Percentiles rank a stretch among this genome's conserved stretches.
Conservation (phyloP, 108 stramenopile species). For the Skeletonema costatum region DNA sequence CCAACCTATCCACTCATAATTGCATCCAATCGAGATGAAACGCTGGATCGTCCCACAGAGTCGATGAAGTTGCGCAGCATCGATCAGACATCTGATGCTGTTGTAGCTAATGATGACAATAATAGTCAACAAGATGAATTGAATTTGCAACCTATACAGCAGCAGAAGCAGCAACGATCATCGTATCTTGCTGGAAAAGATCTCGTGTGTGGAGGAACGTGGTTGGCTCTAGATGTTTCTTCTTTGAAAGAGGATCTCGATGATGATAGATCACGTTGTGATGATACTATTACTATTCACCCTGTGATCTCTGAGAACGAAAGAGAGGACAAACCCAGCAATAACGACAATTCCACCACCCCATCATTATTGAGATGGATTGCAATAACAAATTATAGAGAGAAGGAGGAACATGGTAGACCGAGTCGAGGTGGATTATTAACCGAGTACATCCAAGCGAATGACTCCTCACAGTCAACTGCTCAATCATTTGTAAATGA, state of each 20-base stretch:
- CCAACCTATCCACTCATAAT: slow-evolving; percentile 19
- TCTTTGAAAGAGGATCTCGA: background rate
- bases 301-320: too few relatives aligned
- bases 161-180: background rate
- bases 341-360: background rate
- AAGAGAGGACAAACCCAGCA: background rate
- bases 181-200: slow-evolving; percentile 15
- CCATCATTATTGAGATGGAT: slow-evolving; percentile 12
- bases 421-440: slow-evolving; percentile 20
- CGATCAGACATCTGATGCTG: background rate
- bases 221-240: slow-evolving; percentile 17
- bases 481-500: slow-evolving; percentile 7
- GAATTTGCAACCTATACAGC: background rate
- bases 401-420: background rate
- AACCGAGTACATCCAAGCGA: slow-evolving; percentile 9
- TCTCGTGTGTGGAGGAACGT: slow-evolving; percentile 20
- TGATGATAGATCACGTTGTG: background rate
- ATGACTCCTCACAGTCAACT: background rate
- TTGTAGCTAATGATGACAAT: too few relatives aligned
- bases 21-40: slow-evolving; percentile 29
- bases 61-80: slow-evolving; percentile 7
- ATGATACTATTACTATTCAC: background rate
- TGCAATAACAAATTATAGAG: slow-evolving; percentile 20
- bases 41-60: slow-evolving; percentile 21
- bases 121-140: too few relatives aligned